A percentile compares a stretch with the other conserved stretches of the same genome.
These are phyloP conservation scores for Aureobasidium sp. DNA, from an alignment of 2,329 filamentous ascomycete species.

Conservation along the genomic window DNA sequence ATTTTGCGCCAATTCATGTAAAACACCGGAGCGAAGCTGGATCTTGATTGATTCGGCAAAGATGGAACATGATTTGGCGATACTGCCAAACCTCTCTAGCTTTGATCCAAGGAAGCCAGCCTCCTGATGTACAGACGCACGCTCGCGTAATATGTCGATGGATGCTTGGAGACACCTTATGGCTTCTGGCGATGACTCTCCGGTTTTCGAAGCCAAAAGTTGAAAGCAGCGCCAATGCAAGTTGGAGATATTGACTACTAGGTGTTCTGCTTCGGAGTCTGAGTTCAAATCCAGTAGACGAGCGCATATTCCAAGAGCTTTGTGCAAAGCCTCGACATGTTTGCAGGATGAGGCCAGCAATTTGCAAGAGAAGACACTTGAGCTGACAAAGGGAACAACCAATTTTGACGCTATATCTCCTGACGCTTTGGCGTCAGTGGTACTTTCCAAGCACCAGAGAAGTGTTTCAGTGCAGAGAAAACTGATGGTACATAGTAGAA, in stretches of 20 bases:
- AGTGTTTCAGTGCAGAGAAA: background rate
- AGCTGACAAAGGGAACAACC: constrained; percentile 2
- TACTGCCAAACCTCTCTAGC: constrained; percentile 57
- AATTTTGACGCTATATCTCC: background rate
- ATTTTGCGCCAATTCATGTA: background rate
- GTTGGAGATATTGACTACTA: constrained; percentile 56
- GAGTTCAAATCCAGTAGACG: background rate
- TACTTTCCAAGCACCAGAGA: background rate
- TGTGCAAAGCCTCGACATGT: background rate
- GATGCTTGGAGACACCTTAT: constrained; percentile 24
- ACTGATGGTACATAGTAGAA: background rate
- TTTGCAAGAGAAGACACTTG: background rate
- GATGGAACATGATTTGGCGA: background rate
- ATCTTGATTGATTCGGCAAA: background rate
- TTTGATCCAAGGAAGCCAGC: constrained; percentile 55
- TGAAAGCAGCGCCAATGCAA: constrained; percentile 54
- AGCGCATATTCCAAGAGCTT: background rate
- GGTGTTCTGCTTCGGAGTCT: background rate
- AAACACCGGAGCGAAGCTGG: background rate
- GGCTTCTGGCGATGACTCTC: background rate
- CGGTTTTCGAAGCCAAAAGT: background rate
- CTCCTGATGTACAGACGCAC: constrained; percentile 47
- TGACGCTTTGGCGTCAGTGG: no score
- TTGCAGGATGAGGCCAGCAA: background rate
- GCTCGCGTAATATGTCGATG: constrained; percentile 52